These are phyloP conservation scores for Phytophthora agathidicida DNA, from an alignment of 352 stramenopile genomes.

Conservation along the genomic window DNA sequence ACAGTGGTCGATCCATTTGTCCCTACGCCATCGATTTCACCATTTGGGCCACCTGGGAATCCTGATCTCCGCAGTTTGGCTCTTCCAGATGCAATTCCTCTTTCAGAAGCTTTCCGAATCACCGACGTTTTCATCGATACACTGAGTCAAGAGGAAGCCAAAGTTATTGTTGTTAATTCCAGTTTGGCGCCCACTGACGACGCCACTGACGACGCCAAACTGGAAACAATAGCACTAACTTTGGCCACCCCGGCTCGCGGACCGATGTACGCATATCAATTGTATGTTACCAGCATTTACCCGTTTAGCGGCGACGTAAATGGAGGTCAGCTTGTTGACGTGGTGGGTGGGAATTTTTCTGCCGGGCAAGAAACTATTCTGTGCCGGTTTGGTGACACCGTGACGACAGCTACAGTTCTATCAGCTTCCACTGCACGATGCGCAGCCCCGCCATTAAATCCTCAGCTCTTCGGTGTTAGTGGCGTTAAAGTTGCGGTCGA, in stretches of 20 bases:
- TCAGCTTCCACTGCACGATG: slow-evolving; percentile 73
- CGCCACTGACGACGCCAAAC: no score
- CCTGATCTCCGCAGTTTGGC: not conserved
- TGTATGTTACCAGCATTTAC: slow-evolving; percentile 62
- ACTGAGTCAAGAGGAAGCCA: no score
- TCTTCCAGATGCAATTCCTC: not conserved
- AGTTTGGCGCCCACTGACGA: no score
- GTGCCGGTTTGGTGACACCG: slow-evolving; percentile 90
- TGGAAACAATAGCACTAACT: no score
- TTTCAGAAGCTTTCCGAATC: not conserved
- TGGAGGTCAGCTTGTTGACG: slow-evolving; percentile 55
- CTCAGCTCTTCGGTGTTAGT: slow-evolving; percentile 46
- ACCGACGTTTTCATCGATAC: not conserved
- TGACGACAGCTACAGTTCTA: slow-evolving; percentile 69
- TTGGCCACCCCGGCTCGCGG: no score
- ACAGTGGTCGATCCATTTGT: slow-evolving; percentile 14
- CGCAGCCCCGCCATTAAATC: slow-evolving; percentile 59
- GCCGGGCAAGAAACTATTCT: slow-evolving; percentile 47
- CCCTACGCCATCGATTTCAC: not conserved
- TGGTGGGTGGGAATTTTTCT: slow-evolving; percentile 69
- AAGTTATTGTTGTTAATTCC: no score
- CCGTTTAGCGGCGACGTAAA: slow-evolving; percentile 69
- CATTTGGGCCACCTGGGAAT: not conserved
- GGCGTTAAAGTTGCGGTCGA: slow-evolving; percentile 84
- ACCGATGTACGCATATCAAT: slow-evolving; percentile 55